Percentiles rank a stretch among this genome's conserved stretches.
These are phyloP conservation scores for Xylaria curta DNA, from an alignment of 495 filamentous ascomycete genomes.

Conservation along the genomic window DNA sequence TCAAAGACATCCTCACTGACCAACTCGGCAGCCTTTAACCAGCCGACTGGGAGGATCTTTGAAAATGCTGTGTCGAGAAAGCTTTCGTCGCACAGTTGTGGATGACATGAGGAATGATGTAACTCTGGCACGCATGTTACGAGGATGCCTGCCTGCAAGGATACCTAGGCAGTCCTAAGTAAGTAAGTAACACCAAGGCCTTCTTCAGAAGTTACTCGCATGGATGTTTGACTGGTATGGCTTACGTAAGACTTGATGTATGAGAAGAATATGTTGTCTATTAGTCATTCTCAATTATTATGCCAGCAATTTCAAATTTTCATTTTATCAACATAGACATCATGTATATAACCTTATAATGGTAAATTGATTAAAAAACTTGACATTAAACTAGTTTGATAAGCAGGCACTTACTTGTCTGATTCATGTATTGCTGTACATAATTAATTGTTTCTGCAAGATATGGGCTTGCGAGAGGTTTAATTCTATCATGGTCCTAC, in stretches of 20 bases:
- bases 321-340: too few species aligned
- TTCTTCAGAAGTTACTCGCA: neutral
- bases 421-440: too few species aligned
- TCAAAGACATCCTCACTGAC: slow-evolving; percentile 2
- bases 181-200: neutral
- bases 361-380: too few species aligned
- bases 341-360: too few species aligned
- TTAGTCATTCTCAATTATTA: too few species aligned
- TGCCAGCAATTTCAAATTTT: too few species aligned
- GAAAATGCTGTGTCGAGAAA: neutral
- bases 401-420: too few species aligned
- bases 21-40: too few species aligned
- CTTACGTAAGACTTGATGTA: too few species aligned
- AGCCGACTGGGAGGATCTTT: neutral
- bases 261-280: too few species aligned
- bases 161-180: neutral
- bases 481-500: neutral
- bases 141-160: neutral
- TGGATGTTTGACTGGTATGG: neutral
- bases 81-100: neutral
- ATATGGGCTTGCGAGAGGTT: neutral
- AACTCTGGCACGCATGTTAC: neutral
- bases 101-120: neutral
- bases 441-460: neutral
- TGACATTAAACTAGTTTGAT: too few species aligned